Conservation (phyloP, 2,329 filamentous ascomycete species). For the Colletotrichum navitas region DNA sequence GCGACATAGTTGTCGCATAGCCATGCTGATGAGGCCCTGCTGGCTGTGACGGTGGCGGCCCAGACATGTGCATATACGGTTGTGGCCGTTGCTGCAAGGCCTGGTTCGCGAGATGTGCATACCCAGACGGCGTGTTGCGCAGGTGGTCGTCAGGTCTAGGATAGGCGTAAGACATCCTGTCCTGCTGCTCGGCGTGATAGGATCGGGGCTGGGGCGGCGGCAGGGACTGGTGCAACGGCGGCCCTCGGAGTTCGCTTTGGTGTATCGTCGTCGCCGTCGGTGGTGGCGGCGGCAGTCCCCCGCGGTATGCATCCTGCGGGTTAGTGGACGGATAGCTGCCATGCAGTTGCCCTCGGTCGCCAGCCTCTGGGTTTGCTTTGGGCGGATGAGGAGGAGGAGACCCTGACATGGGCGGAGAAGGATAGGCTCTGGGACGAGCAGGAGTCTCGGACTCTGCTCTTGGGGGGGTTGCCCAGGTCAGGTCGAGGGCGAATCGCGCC, state of each 20-base stretch:
- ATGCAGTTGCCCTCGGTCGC: conserved; percentile 63
- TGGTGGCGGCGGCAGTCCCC: conserved; percentile 46
- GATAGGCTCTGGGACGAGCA: conserved; percentile 72
- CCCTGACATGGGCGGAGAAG: conserved; percentile 81
- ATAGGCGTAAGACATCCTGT: conserved; percentile 57
- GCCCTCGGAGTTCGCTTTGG: conserved; percentile 53
- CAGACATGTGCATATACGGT: conserved; percentile 45
- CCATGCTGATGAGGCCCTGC: conserved; percentile 44
- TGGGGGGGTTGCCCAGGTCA: conserved; percentile 61
- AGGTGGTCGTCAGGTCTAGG: conserved; percentile 54
- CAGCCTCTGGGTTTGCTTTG: conserved; percentile 69
- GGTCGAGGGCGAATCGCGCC: conserved; percentile 67
- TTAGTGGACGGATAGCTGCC: conserved; percentile 59
- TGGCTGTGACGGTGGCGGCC: conserved; percentile 49
- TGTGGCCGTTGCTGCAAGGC: conserved; percentile 41
- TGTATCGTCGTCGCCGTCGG: conserved; percentile 47
- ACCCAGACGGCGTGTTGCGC: conserved; percentile 48
- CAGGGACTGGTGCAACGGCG: conserved; percentile 39
- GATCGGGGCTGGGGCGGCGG: conserved; percentile 52
- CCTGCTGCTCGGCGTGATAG: conserved; percentile 54
- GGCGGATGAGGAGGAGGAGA: conserved; percentile 70
- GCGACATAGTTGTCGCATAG: conserved; percentile 48
- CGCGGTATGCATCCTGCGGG: conserved; percentile 64
- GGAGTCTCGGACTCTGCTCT: conserved; percentile 66
- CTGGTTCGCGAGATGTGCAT: conserved; percentile 38